Percentiles rank a stretch among this genome's conserved stretches.
Conservation (phyloP, 805 yeast species). For the Sugiyamaella valdiviana region DNA sequence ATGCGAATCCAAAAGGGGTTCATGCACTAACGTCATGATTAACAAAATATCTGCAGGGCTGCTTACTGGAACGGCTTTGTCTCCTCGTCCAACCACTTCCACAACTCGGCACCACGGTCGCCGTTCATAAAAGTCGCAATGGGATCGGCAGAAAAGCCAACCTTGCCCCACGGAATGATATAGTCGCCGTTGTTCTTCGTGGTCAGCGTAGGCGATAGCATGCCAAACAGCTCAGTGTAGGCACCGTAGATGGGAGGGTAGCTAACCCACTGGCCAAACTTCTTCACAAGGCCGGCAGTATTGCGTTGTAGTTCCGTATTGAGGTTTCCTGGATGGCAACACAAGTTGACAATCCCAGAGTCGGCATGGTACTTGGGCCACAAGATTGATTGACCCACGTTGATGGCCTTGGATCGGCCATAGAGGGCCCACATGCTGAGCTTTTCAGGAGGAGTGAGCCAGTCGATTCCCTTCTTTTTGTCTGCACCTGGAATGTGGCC, state of each 20-base stretch:
- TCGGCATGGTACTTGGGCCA: slow-evolving; percentile 35
- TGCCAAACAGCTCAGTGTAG: slow-evolving; percentile 38
- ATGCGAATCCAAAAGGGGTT: too few species aligned
- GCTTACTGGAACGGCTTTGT: slow-evolving; percentile 4
- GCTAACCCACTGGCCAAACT: neutral
- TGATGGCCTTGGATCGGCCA: slow-evolving; percentile 42
- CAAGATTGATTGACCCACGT: slow-evolving; percentile 33
- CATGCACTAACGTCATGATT: too few species aligned
- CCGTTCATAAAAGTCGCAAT: slow-evolving; percentile 30
- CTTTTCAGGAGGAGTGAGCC: slow-evolving; percentile 25
- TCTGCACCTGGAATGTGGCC: slow-evolving; percentile 33
- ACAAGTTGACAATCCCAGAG: slow-evolving; percentile 31
- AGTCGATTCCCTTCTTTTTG: slow-evolving; percentile 31
- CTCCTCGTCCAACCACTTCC: slow-evolving; percentile 34
- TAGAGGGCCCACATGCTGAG: slow-evolving; percentile 26
- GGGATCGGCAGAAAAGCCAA: slow-evolving; percentile 36
- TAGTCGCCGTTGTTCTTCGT: slow-evolving; percentile 33
- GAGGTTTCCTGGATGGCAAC: slow-evolving; percentile 41
- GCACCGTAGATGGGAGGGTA: slow-evolving; percentile 35
- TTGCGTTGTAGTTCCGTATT: slow-evolving; percentile 34
- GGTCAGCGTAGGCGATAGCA: slow-evolving; percentile 36
- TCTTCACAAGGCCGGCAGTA: neutral
- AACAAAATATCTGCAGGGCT: neutral
- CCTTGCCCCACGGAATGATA: slow-evolving; percentile 40
- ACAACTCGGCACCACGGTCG: slow-evolving; percentile 31